Evolutionary conservation across 768 basidiomycete genomes (phyloP).

Genomic region (Plicaturopsis crispa): DNA sequence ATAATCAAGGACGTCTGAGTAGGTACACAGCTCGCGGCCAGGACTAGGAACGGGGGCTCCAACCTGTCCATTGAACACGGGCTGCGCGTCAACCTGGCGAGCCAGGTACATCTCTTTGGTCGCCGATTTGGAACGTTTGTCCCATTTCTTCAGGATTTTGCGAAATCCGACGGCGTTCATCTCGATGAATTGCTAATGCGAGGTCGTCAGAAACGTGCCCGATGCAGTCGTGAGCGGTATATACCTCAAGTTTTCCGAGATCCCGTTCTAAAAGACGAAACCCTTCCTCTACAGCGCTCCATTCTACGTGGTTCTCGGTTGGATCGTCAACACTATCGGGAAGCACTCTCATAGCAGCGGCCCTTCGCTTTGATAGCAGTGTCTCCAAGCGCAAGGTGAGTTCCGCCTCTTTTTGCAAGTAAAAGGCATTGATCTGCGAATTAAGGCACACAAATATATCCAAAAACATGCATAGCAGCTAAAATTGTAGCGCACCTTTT

Average conservation of each 20-base stretch:
- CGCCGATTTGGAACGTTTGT: constrained; percentile 89
- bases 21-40: constrained; percentile 6
- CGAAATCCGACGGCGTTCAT: constrained; percentile 95
- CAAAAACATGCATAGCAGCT: constrained; percentile 4
- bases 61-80: constrained; percentile 93
- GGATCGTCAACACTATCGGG: constrained; percentile 61
- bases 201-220: not conserved
- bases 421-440: constrained; percentile 99
- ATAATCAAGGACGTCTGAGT: constrained; percentile 9
- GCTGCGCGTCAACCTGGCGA: constrained; percentile 97
- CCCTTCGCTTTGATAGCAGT: constrained; percentile 87
- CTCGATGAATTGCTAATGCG: constrained; percentile 85
- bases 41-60: constrained; percentile 13
- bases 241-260: constrained; percentile 89
- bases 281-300: constrained; percentile 94
- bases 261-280: constrained; percentile 92
- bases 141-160: constrained; percentile 98
- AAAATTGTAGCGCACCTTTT: constrained; percentile 61
- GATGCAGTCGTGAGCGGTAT: constrained; percentile 6
- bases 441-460: too few species aligned
- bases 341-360: constrained; percentile 63
- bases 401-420: constrained; percentile 95
- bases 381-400: constrained; percentile 89
- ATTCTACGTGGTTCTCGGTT: constrained; percentile 65
- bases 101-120: constrained; percentile 97